Conservation (phyloP, 352 stramenopile species). For the Phytophthora vignae region DNA sequence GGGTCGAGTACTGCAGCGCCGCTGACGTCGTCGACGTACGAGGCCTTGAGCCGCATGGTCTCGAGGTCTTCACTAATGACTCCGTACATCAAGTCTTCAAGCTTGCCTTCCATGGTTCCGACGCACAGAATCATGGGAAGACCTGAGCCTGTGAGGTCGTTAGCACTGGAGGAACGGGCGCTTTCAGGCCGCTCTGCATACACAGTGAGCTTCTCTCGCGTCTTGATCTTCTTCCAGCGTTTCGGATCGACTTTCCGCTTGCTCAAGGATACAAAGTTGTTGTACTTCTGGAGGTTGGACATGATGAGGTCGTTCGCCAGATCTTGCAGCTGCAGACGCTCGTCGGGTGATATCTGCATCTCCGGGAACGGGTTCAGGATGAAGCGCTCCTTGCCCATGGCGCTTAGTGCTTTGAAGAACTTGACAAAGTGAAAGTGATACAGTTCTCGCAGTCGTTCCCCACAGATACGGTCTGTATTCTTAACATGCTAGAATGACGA, state of each 20-base stretch:
- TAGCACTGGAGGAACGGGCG: background rate
- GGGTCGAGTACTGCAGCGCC: constrained; percentile 33
- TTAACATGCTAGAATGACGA: no score
- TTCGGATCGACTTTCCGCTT: constrained; percentile 29
- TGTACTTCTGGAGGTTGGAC: constrained; percentile 23
- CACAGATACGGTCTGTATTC: no score
- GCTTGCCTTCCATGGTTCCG: constrained; percentile 25
- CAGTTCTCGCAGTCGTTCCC: no score
- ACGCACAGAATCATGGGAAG: constrained; percentile 31
- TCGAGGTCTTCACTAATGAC: constrained; percentile 33
- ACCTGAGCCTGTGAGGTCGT: background rate
- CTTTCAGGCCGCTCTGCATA: constrained; percentile 35
- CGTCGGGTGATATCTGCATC: constrained; percentile 24
- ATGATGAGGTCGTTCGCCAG: constrained; percentile 29
- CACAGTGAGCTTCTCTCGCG: constrained; percentile 39
- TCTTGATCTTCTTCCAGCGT: constrained; percentile 47
- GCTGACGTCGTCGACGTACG: constrained; percentile 34
- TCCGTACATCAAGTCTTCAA: constrained; percentile 37
- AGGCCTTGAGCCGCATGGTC: constrained; percentile 33
- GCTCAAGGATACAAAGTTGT: constrained; percentile 28
- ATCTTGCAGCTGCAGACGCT: constrained; percentile 30
- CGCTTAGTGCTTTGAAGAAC: background rate
- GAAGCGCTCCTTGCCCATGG: constrained; percentile 35
- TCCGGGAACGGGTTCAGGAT: constrained; percentile 45
- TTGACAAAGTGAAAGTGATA: no score